phyloP scores from a whole-genome alignment of 2,329 filamentous ascomycete genomes.

The Diaporthe citriasiana region DNA sequence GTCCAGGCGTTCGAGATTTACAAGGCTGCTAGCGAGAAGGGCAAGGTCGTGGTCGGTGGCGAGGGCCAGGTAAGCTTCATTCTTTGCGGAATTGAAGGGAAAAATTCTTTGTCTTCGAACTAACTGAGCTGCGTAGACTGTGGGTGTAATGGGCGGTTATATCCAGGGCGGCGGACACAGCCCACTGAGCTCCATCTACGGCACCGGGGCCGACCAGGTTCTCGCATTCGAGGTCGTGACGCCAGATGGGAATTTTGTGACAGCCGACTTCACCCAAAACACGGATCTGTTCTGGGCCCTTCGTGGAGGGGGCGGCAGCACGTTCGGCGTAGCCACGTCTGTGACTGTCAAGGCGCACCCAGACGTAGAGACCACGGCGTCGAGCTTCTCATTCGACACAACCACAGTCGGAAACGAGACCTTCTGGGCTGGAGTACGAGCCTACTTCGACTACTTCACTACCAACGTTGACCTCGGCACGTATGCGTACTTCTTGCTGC shows the following conservation, averaged over 20 bases:
- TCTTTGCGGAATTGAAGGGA: too few species aligned
- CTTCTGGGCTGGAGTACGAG: conserved; percentile 25
- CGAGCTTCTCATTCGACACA: conserved; percentile 33
- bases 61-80: conserved; percentile 32
- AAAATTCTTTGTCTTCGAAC: not conserved
- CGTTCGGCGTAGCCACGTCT: conserved; percentile 23
- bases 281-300: conserved; percentile 71
- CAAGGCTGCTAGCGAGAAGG: conserved; percentile 18
- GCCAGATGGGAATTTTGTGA: conserved; percentile 60
- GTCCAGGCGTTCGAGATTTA: conserved; percentile 36
- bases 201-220: conserved; percentile 66
- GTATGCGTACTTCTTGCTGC: conserved; percentile 14
- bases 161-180: conserved; percentile 66
- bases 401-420: conserved; percentile 33
- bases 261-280: conserved; percentile 61
- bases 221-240: conserved; percentile 63
- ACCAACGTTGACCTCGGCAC: conserved; percentile 43
- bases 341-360: conserved; percentile 31
- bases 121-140: conserved; percentile 43
- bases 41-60: conserved; percentile 28
- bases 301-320: conserved; percentile 61
- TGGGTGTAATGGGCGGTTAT: conserved; percentile 63
- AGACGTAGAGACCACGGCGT: not conserved
- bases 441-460: conserved; percentile 17
- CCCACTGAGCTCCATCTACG: conserved; percentile 59